A percentile compares a stretch with the other conserved stretches of the same genome.
These are phyloP conservation scores for Cladophialophora carrionii DNA, from an alignment of 2,329 filamentous ascomycete species.

Conservation along the genomic window DNA sequence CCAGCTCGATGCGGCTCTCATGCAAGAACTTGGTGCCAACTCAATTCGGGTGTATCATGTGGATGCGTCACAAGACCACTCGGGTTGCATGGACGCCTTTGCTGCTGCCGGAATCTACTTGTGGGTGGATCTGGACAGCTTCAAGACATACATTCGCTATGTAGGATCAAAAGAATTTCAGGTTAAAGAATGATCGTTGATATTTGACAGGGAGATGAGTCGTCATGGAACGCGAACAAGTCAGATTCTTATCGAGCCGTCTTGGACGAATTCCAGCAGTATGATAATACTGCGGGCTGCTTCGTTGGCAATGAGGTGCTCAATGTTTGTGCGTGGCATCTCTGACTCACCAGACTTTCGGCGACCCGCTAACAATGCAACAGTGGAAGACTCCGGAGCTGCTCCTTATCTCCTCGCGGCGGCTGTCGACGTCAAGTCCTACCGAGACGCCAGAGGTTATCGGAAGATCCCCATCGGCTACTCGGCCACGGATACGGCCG, in stretches of 20 bases:
- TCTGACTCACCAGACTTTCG: not conserved
- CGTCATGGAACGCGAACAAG: conserved; percentile 74
- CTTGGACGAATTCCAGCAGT: conserved; percentile 75
- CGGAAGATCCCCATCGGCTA: conserved; percentile 84
- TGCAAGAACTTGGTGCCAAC: conserved; percentile 80
- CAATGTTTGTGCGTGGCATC: conserved; percentile 51
- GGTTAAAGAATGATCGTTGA: conserved; percentile 16
- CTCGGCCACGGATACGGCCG: conserved; percentile 80
- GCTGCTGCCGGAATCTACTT: conserved; percentile 80
- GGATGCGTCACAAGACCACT: conserved; percentile 70
- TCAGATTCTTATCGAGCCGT: conserved; percentile 69
- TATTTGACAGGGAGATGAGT: conserved; percentile 52
- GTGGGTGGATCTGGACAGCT: conserved; percentile 73
- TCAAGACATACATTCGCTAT: conserved; percentile 50
- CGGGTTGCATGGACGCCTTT: conserved; percentile 79
- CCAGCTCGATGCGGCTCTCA: conserved; percentile 71
- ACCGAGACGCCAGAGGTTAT: conserved; percentile 74
- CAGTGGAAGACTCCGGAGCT: conserved; percentile 58
- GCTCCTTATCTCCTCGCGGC: conserved; percentile 85
- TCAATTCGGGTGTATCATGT: conserved; percentile 89
- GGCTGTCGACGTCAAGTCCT: conserved; percentile 78
- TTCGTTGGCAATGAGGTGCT: conserved; percentile 89
- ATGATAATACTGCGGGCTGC: conserved; percentile 79
- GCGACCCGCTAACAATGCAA: conserved; percentile 31
- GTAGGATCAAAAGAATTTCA: conserved; percentile 39